Percentiles rank a stretch among this genome's conserved stretches.
These are phyloP conservation scores for Backusella macrospora DNA, from an alignment of 192 early-diverging fungal genomes.

Conservation along the genomic window DNA sequence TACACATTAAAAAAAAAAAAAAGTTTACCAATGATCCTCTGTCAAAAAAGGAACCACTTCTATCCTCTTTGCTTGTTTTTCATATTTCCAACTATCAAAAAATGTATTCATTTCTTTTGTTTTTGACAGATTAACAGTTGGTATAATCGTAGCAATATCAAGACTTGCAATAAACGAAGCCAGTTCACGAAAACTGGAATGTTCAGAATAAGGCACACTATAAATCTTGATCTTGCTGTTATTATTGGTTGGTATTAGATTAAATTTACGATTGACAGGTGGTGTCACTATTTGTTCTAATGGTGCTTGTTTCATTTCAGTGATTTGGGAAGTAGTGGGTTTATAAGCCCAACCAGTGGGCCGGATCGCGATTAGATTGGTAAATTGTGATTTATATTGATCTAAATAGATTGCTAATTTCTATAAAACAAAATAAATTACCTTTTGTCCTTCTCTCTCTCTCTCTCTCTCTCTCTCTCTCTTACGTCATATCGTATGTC, in stretches of 20 bases:
- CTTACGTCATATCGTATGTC: slow-evolving; percentile 60
- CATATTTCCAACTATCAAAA: slow-evolving; percentile 11
- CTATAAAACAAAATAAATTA: slow-evolving; percentile 28
- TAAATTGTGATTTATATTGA: slow-evolving; percentile 52
- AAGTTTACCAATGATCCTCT: slow-evolving; percentile 17
- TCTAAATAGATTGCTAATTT: slow-evolving; percentile 53
- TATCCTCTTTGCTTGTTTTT: slow-evolving; percentile 2
- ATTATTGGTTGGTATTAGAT: neutral
- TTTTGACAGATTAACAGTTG: slow-evolving; percentile 67
- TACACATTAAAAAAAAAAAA: neutral
- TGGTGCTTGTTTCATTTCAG: slow-evolving; percentile 7
- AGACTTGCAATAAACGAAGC: slow-evolving; percentile 73
- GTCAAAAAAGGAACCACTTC: neutral
- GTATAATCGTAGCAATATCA: slow-evolving; percentile 60
- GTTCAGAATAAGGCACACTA: slow-evolving; percentile 90
- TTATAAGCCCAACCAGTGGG: slow-evolving; percentile 93
- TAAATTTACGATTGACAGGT: neutral
- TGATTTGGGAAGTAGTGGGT: neutral
- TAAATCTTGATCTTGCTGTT: slow-evolving; percentile 47
- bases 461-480: neutral
- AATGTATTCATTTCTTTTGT: neutral
- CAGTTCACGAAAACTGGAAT: slow-evolving; percentile 87
- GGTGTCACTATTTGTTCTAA: neutral
- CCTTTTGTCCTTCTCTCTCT: neutral
- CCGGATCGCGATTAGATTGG: slow-evolving; percentile 73